Percentiles rank a stretch among this genome's conserved stretches.
Evolutionary conservation across 192 early-diverging fungal genomes (phyloP).

Genomic region (Linnemannia hyalina): DNA sequence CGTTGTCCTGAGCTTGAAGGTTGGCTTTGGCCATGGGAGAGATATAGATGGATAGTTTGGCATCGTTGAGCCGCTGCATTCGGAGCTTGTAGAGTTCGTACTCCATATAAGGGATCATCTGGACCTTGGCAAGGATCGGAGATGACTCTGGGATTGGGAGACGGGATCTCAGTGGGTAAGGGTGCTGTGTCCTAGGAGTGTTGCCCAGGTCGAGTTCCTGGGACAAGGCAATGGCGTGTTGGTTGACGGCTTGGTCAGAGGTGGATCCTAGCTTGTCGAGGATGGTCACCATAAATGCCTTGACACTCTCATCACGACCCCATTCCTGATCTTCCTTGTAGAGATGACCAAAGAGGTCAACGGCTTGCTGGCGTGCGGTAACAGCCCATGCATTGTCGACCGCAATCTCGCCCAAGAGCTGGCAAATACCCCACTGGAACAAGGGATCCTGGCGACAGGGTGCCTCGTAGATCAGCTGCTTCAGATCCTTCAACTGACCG

Average conservation of each 20-base stretch:
- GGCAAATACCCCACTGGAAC: constrained; percentile 6
- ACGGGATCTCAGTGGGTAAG: neutral
- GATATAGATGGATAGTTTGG: neutral
- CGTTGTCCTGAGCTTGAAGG: neutral
- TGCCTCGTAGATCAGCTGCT: neutral
- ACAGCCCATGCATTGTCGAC: neutral
- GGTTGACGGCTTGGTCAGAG: neutral
- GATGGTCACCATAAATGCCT: neutral
- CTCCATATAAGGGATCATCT: neutral
- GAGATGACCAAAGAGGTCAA: neutral
- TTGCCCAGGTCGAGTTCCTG: neutral
- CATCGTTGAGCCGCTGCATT: too few species aligned
- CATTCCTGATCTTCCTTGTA: neutral
- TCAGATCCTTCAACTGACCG: neutral
- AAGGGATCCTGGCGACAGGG: neutral
- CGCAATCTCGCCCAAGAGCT: neutral
- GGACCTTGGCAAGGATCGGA: neutral
- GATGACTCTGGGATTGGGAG: neutral
- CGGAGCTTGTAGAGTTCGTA: neutral
- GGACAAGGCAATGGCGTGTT: neutral
- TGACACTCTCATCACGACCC: neutral
- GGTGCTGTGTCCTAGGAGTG: neutral
- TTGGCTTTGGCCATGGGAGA: neutral
- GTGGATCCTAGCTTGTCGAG: neutral
- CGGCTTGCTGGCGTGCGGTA: neutral